phyloP scores from a whole-genome alignment of 164 flowering plant species.

The Pachysandra terminalis region DNA sequence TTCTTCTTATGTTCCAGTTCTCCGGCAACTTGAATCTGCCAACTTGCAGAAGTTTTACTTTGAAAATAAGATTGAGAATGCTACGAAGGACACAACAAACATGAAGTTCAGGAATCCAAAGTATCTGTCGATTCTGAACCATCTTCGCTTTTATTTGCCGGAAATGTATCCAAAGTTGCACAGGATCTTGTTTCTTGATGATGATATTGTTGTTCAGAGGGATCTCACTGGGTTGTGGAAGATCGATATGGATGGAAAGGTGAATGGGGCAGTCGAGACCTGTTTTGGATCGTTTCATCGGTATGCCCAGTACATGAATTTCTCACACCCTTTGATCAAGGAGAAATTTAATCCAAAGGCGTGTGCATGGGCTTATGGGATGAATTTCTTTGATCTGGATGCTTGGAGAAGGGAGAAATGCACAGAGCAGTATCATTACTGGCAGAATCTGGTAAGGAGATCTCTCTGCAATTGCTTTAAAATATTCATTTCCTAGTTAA shows the following conservation, averaged over 20 bases:
- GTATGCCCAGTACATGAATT: constrained; percentile 32
- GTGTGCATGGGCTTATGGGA: constrained; percentile 35
- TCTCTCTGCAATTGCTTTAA: neutral
- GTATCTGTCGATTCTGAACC: constrained; percentile 30
- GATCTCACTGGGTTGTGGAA: constrained; percentile 33
- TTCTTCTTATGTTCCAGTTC: constrained; percentile 33
- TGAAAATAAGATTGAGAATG: constrained; percentile 31
- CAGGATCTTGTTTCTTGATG: constrained; percentile 30
- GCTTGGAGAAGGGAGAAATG: constrained; percentile 34
- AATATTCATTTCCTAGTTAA: too few relatives aligned
- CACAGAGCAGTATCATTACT: constrained; percentile 30
- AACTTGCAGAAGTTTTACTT: constrained; percentile 32
- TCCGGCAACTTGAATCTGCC: constrained; percentile 29
- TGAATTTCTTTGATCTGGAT: constrained; percentile 34
- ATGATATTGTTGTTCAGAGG: constrained; percentile 32
- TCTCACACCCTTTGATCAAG: constrained; percentile 30
- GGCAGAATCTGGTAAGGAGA: constrained; percentile 29
- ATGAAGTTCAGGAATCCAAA: constrained; percentile 34
- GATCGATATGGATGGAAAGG: constrained; percentile 35
- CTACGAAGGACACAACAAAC: constrained; percentile 28
- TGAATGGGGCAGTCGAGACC: constrained; percentile 36
- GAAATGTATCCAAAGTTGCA: constrained; percentile 34
- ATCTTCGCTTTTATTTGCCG: constrained; percentile 29
- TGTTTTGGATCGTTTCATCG: constrained; percentile 36
- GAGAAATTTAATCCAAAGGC: constrained; percentile 29